These are phyloP conservation scores for Mucor velutinosus DNA, from an alignment of 371 early-diverging fungal species.

Conservation along the genomic window DNA sequence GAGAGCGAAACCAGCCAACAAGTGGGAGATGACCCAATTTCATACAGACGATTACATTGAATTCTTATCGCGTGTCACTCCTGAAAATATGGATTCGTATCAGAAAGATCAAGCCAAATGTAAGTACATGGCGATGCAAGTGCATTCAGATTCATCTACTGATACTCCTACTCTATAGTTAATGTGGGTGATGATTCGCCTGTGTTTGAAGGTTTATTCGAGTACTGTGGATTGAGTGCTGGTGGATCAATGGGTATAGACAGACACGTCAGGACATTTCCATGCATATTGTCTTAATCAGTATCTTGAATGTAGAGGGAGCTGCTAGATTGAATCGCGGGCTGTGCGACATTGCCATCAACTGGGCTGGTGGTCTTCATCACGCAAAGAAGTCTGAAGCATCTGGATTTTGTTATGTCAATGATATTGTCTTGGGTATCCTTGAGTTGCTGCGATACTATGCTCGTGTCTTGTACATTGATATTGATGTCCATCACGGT, in stretches of 20 bases:
- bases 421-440: slow-evolving; percentile 89
- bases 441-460: slow-evolving; percentile 55
- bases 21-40: slow-evolving; percentile 91
- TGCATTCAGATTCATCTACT: neutral
- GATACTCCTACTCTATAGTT: slow-evolving; percentile 21
- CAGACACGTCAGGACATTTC: neutral
- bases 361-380: slow-evolving; percentile 98
- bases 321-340: slow-evolving; percentile 86
- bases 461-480: slow-evolving; percentile 93
- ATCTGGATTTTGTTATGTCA: slow-evolving; percentile 97
- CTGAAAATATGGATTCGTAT: slow-evolving; percentile 77
- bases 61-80: slow-evolving; percentile 86
- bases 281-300: neutral
- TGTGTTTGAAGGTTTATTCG: slow-evolving; percentile 90
- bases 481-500: slow-evolving; percentile 98
- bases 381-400: slow-evolving; percentile 95
- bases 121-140: slow-evolving; percentile 25
- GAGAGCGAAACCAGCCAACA: slow-evolving; percentile 76
- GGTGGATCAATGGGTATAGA: slow-evolving; percentile 85
- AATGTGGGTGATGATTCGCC: slow-evolving; percentile 87
- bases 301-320: slow-evolving; percentile 49
- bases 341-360: slow-evolving; percentile 89
- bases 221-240: slow-evolving; percentile 86
- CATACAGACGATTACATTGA: slow-evolving; percentile 97
- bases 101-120: slow-evolving; percentile 71